Evolutionary conservation across 768 basidiomycete species (phyloP).

Genomic region (Amanita phalloides): DNA sequence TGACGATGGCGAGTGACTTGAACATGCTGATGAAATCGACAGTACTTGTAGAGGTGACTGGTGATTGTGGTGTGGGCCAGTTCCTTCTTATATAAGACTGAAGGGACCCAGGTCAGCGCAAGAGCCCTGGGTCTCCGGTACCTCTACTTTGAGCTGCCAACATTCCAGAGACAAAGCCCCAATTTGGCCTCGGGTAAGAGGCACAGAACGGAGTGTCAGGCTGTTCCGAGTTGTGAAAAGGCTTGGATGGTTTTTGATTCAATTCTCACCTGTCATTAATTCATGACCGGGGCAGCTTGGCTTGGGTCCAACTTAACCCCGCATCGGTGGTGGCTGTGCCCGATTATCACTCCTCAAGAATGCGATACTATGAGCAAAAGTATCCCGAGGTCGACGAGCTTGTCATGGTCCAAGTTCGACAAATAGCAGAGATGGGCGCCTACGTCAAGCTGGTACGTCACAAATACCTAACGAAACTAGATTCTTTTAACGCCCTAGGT

Average conservation of each 20-base stretch:
- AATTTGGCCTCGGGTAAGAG: neutral
- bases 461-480: neutral
- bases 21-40: neutral
- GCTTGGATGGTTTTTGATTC: too few species aligned
- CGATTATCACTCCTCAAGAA: conserved; percentile 17
- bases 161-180: neutral
- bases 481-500: neutral
- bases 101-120: neutral
- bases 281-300: too few species aligned
- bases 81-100: neutral
- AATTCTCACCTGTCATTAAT: too few species aligned
- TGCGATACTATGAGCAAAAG: conserved; percentile 90
- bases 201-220: neutral
- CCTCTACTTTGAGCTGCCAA: neutral
- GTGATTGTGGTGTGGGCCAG: neutral
- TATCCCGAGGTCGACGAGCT: conserved; percentile 97
- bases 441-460: conserved; percentile 89
- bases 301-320: too few species aligned
- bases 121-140: neutral
- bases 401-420: conserved; percentile 99
- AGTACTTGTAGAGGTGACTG: neutral
- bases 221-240: neutral
- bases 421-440: conserved; percentile 99
- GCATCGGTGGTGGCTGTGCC: neutral
- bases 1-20: neutral